Conservation (phyloP, 75 land plant species). For the Sequoiadendron giganteum region DNA sequence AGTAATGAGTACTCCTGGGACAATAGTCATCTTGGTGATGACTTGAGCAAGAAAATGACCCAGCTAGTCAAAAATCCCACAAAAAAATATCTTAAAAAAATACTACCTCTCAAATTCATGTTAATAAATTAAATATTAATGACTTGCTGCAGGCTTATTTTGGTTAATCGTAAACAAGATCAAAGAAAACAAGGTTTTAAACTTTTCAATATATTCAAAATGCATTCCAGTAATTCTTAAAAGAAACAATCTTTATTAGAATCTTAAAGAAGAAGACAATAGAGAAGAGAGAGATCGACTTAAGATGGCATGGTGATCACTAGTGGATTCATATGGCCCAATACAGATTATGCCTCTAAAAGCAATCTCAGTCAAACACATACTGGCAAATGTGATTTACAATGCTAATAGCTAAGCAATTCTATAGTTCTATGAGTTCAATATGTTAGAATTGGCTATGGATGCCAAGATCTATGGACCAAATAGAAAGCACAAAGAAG, state of each 20-base stretch:
- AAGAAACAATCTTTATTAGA: background rate
- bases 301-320: background rate
- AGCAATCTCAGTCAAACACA: background rate
- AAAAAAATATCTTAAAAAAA: constrained; percentile 49
- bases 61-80: too few species aligned
- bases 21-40: too few species aligned
- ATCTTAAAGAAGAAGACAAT: background rate
- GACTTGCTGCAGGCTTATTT: background rate
- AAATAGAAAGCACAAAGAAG: too few species aligned
- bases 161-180: background rate
- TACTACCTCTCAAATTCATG: constrained; percentile 60
- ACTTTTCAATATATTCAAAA: background rate
- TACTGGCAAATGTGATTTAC: background rate
- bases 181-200: background rate
- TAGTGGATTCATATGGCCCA: background rate
- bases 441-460: too few species aligned
- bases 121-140: constrained; percentile 23
- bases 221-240: background rate
- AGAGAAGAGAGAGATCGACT: background rate
- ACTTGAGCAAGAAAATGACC: too few species aligned
- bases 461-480: too few species aligned
- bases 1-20: too few species aligned
- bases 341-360: background rate
- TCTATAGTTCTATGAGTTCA: background rate
- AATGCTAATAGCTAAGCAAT: background rate